Percentiles rank a stretch among this genome's conserved stretches.
These are phyloP conservation scores for Emmonsia crescens DNA, from an alignment of 2,329 filamentous ascomycete species.

Conservation along the genomic window DNA sequence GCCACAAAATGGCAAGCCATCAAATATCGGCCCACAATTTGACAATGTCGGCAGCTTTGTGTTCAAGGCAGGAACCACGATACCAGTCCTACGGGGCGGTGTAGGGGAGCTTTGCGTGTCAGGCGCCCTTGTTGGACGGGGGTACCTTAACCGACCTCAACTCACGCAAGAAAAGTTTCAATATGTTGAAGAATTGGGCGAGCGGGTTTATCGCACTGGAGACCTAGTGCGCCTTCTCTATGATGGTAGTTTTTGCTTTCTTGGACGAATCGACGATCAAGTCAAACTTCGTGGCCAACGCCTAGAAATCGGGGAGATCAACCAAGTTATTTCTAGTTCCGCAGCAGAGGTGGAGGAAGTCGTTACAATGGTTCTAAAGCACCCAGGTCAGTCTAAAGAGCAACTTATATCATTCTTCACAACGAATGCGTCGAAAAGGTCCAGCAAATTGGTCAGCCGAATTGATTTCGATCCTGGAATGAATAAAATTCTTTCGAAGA, in stretches of 20 bases:
- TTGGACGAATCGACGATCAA: conserved; percentile 81
- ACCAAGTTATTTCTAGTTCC: conserved; percentile 61
- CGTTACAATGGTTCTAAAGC: conserved; percentile 64
- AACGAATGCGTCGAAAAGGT: conserved; percentile 2
- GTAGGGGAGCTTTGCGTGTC: conserved; percentile 84
- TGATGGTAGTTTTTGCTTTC: conserved; percentile 74
- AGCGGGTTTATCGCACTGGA: conserved; percentile 73
- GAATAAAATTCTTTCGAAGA: conserved; percentile 14
- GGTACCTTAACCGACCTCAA: conserved; percentile 72
- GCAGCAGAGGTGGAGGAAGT: conserved; percentile 53
- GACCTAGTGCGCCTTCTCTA: conserved; percentile 74
- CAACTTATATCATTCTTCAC: conserved; percentile 67
- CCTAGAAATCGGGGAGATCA: conserved; percentile 84
- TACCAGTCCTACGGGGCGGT: conserved; percentile 63
- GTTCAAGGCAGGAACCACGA: conserved; percentile 55
- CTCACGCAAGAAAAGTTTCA: conserved; percentile 70
- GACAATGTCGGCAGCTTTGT: conserved; percentile 80
- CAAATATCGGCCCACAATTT: conserved; percentile 81
- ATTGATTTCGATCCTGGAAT: not conserved
- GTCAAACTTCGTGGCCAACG: conserved; percentile 84
- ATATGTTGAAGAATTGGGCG: conserved; percentile 43
- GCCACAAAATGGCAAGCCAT: conserved; percentile 63
- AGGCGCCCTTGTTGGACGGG: conserved; percentile 76
- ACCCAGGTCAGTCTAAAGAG: conserved; percentile 63
- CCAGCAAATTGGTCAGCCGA: not conserved